These are phyloP conservation scores for Pterocarpus santalinus DNA, from an alignment of 306 rosid genomes.

Conservation along the genomic window DNA sequence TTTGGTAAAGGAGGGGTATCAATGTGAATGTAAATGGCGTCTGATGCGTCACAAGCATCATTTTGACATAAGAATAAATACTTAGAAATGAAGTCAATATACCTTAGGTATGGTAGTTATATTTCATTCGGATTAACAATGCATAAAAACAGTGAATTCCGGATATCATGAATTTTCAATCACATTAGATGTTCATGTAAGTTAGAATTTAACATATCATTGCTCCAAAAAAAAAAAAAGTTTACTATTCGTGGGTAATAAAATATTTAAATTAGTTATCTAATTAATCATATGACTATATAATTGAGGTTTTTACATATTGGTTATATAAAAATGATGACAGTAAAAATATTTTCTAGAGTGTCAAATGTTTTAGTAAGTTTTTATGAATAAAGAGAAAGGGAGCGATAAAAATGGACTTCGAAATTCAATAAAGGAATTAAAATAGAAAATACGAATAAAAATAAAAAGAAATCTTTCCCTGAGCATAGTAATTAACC, in stretches of 20 bases:
- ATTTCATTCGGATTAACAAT: neutral
- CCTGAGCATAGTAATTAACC: neutral
- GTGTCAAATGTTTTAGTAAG: neutral
- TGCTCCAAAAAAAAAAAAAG: no score
- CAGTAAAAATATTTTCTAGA: neutral
- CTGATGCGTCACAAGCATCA: neutral
- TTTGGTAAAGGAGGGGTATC: constrained; percentile 22
- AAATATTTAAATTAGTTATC: no score
- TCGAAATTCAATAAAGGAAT: neutral
- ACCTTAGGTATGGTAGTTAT: neutral
- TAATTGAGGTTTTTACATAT: neutral
- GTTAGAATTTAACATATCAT: no score
- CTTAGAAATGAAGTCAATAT: constrained; percentile 3
- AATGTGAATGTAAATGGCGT: neutral
- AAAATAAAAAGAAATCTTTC: neutral
- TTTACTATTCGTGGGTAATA: no score
- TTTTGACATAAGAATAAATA: constrained; percentile 1
- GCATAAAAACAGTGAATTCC: neutral
- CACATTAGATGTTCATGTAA: neutral
- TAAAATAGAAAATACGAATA: neutral
- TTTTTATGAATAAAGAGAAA: neutral
- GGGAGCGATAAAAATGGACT: neutral
- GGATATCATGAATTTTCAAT: neutral
- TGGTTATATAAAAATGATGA: no score
- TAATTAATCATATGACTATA: no score